Evolutionary conservation across 179 eudicot species (phyloP).

Genomic region (Carnegiea gigantea): DNA sequence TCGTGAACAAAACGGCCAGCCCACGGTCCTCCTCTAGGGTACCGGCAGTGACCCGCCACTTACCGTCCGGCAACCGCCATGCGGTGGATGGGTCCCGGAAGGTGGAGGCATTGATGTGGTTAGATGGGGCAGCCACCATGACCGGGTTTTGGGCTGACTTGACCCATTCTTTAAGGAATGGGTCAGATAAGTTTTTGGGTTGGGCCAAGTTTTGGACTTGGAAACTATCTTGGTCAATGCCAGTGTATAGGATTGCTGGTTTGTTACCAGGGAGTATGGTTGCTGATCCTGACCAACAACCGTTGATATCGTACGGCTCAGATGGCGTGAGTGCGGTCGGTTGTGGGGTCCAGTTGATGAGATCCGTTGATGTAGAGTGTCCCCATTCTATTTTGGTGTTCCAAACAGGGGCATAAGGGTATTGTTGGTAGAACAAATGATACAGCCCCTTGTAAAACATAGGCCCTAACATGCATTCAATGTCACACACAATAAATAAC

Average conservation of each 20-base stretch:
- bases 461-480: slow-evolving; percentile 16
- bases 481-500: background rate
- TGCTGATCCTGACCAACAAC: slow-evolving; percentile 64
- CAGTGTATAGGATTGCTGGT: slow-evolving; percentile 39
- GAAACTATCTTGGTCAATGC: background rate
- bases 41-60: slow-evolving; percentile 45
- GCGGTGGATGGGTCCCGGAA: slow-evolving; percentile 43
- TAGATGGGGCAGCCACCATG: background rate
- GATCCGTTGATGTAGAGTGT: slow-evolving; percentile 54
- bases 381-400: slow-evolving; percentile 47
- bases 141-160: slow-evolving; percentile 33
- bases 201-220: slow-evolving; percentile 36
- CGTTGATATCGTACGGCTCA: slow-evolving; percentile 35
- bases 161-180: slow-evolving; percentile 35
- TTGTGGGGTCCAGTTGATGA: slow-evolving; percentile 54
- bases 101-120: slow-evolving; percentile 10
- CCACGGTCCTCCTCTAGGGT: slow-evolving; percentile 29
- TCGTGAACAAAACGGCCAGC: slow-evolving; percentile 40
- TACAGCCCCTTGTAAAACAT: slow-evolving; percentile 52
- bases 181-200: slow-evolving; percentile 35
- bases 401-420: slow-evolving; percentile 46
- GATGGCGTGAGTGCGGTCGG: slow-evolving; percentile 42
- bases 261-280: slow-evolving; percentile 47
- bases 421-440: slow-evolving; percentile 59
- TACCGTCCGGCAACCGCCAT: slow-evolving; percentile 31